These are phyloP conservation scores for Climacium dendroides DNA, from an alignment of 225 moss, liverwort and hornwort species.

Conservation along the genomic window DNA sequence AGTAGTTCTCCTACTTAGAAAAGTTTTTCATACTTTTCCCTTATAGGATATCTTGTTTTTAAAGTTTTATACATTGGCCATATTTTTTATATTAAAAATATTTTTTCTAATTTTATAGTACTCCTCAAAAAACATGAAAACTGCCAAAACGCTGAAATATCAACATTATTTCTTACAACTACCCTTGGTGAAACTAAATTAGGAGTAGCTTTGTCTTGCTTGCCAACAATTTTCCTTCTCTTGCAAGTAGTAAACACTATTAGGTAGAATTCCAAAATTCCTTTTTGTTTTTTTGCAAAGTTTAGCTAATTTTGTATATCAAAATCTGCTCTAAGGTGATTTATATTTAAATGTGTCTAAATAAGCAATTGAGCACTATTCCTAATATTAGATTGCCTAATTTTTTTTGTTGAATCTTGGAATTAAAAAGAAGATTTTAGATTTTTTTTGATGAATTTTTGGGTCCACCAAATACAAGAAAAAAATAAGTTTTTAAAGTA, in stretches of 20 bases:
- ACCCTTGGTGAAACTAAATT: background rate
- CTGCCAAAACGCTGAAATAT: background rate
- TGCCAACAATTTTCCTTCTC: background rate
- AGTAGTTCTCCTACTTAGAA: too few relatives aligned
- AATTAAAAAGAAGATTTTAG: background rate
- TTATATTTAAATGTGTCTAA: background rate
- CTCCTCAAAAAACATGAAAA: background rate
- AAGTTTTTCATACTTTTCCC: too few relatives aligned
- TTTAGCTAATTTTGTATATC: background rate
- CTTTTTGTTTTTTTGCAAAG: background rate
- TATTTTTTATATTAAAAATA: too few relatives aligned
- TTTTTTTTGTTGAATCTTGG: background rate
- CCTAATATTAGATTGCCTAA: fast-evolving
- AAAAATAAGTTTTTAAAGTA: background rate
- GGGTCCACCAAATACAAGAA: fast-evolving
- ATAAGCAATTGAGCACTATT: background rate
- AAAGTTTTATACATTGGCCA: too few relatives aligned
- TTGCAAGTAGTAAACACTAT: background rate
- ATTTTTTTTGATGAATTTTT: background rate
- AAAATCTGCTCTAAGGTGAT: background rate
- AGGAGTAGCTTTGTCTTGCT: background rate
- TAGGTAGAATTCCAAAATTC: background rate
- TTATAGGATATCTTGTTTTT: too few relatives aligned
- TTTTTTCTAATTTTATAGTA: background rate
- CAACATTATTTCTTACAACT: background rate